phyloP scores from a whole-genome alignment of 306 rosid genomes.

The Citrullus mucosospermus region DNA sequence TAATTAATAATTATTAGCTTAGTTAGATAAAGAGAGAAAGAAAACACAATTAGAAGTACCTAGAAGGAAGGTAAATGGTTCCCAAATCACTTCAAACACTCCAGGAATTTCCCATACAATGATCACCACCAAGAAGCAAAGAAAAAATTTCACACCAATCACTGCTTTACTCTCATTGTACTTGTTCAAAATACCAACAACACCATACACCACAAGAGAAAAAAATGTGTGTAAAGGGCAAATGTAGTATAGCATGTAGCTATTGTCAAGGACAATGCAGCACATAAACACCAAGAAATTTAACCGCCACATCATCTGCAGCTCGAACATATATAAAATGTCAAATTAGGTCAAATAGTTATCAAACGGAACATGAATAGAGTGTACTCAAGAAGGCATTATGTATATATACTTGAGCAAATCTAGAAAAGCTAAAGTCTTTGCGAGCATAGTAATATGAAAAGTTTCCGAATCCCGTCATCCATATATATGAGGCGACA shows the following conservation, averaged over 20 bases:
- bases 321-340: not conserved
- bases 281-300: conserved; percentile 76
- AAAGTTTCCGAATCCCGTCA: conserved; percentile 97
- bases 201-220: conserved; percentile 93
- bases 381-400: too few relatives aligned
- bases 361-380: too few relatives aligned
- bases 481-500: conserved; percentile 92
- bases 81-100: conserved; percentile 78
- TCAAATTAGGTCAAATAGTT: too few relatives aligned
- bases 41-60: conserved; percentile 16
- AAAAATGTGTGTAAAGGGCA: conserved; percentile 98
- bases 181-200: conserved; percentile 67
- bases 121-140: conserved; percentile 73
- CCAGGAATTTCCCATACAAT: conserved; percentile 87
- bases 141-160: conserved; percentile 51
- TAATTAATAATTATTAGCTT: too few relatives aligned
- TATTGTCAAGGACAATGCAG: conserved; percentile 76
- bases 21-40: too few relatives aligned
- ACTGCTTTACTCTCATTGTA: conserved; percentile 65
- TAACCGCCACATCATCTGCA: conserved; percentile 99
- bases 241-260: conserved; percentile 83
- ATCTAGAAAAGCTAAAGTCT: conserved; percentile 82
- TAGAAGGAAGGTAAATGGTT: conserved; percentile 69
- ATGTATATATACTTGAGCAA: conserved; percentile 48
- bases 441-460: conserved; percentile 85